Base-by-base conservation (phyloP, 257 asterid genomes). In the Anisodus tanguticus region DNA sequence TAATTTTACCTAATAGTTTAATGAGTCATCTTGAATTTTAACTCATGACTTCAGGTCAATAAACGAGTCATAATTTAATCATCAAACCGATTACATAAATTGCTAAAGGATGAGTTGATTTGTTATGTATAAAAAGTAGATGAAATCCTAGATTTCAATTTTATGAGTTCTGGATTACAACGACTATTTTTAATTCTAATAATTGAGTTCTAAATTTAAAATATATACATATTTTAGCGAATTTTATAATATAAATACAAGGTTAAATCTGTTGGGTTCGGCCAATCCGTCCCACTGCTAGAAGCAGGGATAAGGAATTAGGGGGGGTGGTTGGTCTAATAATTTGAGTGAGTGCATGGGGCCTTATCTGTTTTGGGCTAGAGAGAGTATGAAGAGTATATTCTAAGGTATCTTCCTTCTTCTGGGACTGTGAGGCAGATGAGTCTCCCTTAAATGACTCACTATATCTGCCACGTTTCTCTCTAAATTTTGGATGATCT, bases 381-480 rank as follows among this genome's bases (percentile, higher is more conserved):
- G 43, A 49, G 68, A 49, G 26, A 22, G 26, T 22, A 22, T 22
- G 26, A 22, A 17, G 15, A 82, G 93, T 45, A 91, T 89, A 91
- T 91, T 88, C 93, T 39, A 19, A 19, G 54, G 92, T 70, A 91
- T 91, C 90, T 91, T 51, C 92, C 53, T 70, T 86, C 80, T 45
- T 41, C 82, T 67, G 83, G 39, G 63, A 79, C 57, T 58, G 26
- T 22, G 83, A 43, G 41, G 68, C 51, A 82, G 3, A 80, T 70
- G 17, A 68, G 35, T 22, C 26, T 22, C 26, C 26, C 26, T 22
- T 22, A 22, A 69, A 76, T n/a, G 62, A 41, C 51, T 70, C 10
- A n/a, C n/a, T 72, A 45, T 72, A 72, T 4, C 39, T 74, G 62
- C 62, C 81, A 74, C 81, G 81, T 74, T 16, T 19, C 45, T 5